Evolutionary conservation across 345 rosid species (phyloP).

Genomic region (Lepidium aucheri): DNA sequence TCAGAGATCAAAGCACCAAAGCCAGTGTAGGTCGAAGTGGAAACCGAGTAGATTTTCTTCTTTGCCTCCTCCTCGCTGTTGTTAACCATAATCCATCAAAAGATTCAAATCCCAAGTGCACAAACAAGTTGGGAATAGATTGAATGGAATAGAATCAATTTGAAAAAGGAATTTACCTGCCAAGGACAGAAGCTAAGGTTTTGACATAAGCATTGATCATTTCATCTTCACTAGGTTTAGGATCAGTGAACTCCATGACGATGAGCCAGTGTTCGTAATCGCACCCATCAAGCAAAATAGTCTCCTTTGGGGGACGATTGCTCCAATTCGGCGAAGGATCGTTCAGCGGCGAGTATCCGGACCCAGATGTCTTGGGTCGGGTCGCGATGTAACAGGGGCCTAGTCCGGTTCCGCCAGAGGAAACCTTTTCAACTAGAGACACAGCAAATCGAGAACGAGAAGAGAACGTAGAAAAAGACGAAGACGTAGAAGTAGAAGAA

Average conservation of each 20-base stretch:
- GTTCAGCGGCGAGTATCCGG: slow-evolving; percentile 81
- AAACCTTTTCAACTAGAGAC: slow-evolving; percentile 33
- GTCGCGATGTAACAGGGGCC: slow-evolving; percentile 24
- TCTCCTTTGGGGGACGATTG: slow-evolving; percentile 90
- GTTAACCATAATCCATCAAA: not conserved
- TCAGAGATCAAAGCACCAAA: slow-evolving; percentile 92
- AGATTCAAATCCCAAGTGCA: not conserved
- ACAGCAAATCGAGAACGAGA: slow-evolving; percentile 46
- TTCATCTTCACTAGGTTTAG: slow-evolving; percentile 77
- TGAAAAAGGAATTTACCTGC: slow-evolving; percentile 34
- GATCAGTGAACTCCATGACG: slow-evolving; percentile 81
- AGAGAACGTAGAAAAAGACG: slow-evolving; percentile 26
- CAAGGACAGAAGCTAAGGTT: slow-evolving; percentile 67
- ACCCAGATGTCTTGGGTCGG: slow-evolving; percentile 60
- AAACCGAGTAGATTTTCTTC: slow-evolving; percentile 94
- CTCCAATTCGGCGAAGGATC: slow-evolving; percentile 92
- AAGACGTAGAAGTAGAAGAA: slow-evolving; percentile 22
- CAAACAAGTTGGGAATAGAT: not conserved
- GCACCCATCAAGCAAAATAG: slow-evolving; percentile 87
- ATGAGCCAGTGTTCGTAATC: slow-evolving; percentile 96
- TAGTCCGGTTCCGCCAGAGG: slow-evolving; percentile 16
- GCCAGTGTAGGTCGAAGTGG: slow-evolving; percentile 79
- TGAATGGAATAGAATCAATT: not conserved
- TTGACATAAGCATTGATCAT: slow-evolving; percentile 77
- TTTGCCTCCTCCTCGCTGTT: slow-evolving; percentile 91